Conservation (phyloP, 306 rosid species). For the Abrus precatorius region DNA sequence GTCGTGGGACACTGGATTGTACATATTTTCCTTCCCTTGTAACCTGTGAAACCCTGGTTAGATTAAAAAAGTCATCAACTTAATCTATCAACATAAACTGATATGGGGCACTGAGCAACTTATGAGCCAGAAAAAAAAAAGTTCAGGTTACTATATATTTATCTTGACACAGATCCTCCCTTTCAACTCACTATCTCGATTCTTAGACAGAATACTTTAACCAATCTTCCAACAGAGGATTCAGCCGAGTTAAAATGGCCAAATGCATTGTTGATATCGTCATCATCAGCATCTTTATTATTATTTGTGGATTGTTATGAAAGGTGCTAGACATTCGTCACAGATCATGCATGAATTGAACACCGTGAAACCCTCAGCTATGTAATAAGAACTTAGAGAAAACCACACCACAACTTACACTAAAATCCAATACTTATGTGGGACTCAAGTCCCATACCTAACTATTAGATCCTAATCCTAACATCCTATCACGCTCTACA, state of each 20-base stretch:
- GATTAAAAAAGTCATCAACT: constrained; percentile 39
- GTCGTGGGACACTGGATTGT: constrained; percentile 90
- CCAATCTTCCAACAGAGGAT: constrained; percentile 31
- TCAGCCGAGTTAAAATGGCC: neutral
- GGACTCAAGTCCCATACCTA: no score
- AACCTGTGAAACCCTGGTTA: constrained; percentile 90
- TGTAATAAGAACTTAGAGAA: no score
- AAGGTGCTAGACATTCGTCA: constrained; percentile 19
- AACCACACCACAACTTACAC: no score
- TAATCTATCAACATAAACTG: constrained; percentile 20
- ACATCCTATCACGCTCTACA: no score
- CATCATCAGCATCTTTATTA: neutral
- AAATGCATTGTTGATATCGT: neutral
- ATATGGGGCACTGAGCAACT: constrained; percentile 26
- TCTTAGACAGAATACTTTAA: constrained; percentile 17
- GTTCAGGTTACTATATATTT: constrained; percentile 4
- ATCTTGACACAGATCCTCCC: constrained; percentile 27
- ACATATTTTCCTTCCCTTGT: constrained; percentile 91
- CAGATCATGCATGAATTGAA: constrained; percentile 29
- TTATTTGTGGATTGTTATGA: neutral
- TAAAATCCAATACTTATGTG: no score
- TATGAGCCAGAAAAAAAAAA: neutral
- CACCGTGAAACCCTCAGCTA: neutral
- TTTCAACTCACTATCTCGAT: constrained; percentile 21
- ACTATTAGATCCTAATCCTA: no score